A percentile compares a stretch with the other conserved stretches of the same genome.
Conservation (phyloP, 139 green algal genomes). For the Tetradesmus lagerheimii region DNA sequence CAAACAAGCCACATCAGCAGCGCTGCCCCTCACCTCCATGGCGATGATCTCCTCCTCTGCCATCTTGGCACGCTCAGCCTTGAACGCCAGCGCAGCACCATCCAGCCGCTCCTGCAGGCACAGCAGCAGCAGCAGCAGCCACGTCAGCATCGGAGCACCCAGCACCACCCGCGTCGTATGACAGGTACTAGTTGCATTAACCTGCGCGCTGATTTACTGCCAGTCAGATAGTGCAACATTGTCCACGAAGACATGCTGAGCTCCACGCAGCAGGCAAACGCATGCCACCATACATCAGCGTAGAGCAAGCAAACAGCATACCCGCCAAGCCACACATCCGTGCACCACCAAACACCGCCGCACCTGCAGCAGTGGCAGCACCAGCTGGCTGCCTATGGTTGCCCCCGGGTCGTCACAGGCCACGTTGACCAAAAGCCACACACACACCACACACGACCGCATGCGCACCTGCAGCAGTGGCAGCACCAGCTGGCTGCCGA, state of each 20-base stretch:
- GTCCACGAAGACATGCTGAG: too few relatives aligned
- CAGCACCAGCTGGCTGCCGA: constrained; percentile 79
- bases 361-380: constrained; percentile 71
- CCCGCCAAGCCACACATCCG: too few relatives aligned
- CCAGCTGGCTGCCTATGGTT: constrained; percentile 73
- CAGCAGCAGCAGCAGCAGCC: constrained; percentile 78
- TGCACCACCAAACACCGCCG: background rate
- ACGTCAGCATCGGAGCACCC: background rate
- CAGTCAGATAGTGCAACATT: too few relatives aligned
- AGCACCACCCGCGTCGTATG: background rate
- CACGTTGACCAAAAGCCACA: constrained; percentile 69
- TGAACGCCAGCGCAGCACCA: constrained; percentile 65
- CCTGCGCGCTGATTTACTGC: too few relatives aligned
- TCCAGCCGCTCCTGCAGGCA: constrained; percentile 85
- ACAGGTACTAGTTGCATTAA: too few relatives aligned
- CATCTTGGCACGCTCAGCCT: constrained; percentile 67
- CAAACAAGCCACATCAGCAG: too few relatives aligned
- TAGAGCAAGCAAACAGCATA: too few relatives aligned
- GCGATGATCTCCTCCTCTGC: constrained; percentile 83
- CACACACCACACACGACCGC: too few relatives aligned
- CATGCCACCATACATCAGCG: too few relatives aligned
- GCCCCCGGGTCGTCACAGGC: constrained; percentile 86
- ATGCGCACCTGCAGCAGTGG: constrained; percentile 63
- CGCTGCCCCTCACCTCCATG: constrained; percentile 72
- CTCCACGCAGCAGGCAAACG: too few relatives aligned